Conservation (phyloP, 805 yeast genomes). For the Blastobotrys robertii region DNA sequence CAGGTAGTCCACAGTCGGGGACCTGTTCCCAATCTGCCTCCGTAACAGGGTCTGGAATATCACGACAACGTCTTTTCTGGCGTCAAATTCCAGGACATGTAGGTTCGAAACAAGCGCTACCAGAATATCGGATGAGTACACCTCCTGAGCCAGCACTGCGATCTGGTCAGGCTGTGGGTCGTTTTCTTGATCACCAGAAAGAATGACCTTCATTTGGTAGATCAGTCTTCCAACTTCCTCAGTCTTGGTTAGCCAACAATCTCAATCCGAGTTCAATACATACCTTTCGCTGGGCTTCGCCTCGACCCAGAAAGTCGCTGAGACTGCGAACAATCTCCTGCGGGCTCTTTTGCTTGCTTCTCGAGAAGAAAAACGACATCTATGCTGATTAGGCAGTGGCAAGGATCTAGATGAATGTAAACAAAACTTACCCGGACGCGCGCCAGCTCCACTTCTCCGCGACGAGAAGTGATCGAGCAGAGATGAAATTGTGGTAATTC, state of each 20-base stretch:
- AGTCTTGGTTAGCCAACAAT: conserved; percentile 2
- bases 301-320: conserved; percentile 58
- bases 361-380: conserved; percentile 86
- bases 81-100: conserved; percentile 72
- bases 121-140: conserved; percentile 62
- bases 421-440: too few relatives aligned
- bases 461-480: too few relatives aligned
- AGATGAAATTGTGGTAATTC: too few relatives aligned
- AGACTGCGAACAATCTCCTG: conserved; percentile 69
- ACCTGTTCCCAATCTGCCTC: conserved; percentile 63
- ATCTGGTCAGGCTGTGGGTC: conserved; percentile 60
- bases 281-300: conserved; percentile 1
- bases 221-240: conserved; percentile 41
- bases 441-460: too few relatives aligned
- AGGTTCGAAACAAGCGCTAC: conserved; percentile 50
- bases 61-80: conserved; percentile 70
- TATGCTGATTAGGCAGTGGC: conserved; percentile 1
- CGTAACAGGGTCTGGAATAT: conserved; percentile 69
- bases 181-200: conserved; percentile 53
- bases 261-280: too few relatives aligned
- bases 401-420: too few relatives aligned
- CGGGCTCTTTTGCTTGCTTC: conserved; percentile 79
- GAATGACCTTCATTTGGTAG: conserved; percentile 50
- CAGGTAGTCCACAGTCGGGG: conserved; percentile 83
- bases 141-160: conserved; percentile 68